phyloP scores from a whole-genome alignment of 345 rosid species.

The Salix suchowensis region DNA sequence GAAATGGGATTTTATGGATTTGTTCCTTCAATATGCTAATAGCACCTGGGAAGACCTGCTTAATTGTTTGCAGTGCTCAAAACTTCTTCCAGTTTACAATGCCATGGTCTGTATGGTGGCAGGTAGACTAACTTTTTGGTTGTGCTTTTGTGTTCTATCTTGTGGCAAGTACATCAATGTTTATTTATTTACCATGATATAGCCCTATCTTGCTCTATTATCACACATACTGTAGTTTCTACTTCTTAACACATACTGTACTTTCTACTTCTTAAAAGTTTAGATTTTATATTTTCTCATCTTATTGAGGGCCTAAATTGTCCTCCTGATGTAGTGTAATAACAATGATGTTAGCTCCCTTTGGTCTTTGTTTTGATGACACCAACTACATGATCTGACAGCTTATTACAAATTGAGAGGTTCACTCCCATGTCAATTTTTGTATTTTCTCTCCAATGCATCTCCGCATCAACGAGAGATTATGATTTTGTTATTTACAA shows the following conservation, averaged over 20 bases:
- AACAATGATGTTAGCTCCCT: too few species aligned
- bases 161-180: neutral
- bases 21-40: slow-evolving; percentile 93
- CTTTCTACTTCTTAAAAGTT: neutral
- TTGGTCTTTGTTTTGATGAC: too few species aligned
- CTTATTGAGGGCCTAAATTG: too few species aligned
- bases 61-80: slow-evolving; percentile 93
- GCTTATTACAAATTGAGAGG: too few species aligned
- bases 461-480: too few species aligned
- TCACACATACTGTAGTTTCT: neutral
- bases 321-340: too few species aligned
- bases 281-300: too few species aligned
- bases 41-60: slow-evolving; percentile 97
- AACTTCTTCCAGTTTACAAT: slow-evolving; percentile 91
- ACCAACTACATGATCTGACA: too few species aligned
- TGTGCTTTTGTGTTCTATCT: neutral
- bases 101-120: slow-evolving; percentile 98
- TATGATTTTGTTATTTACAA: too few species aligned
- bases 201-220: neutral
- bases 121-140: slow-evolving; percentile 38
- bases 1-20: slow-evolving; percentile 95
- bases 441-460: too few species aligned
- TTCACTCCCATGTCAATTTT: too few species aligned
- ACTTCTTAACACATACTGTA: neutral
- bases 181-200: neutral